phyloP scores from a whole-genome alignment of 805 yeast genomes.

The Myxozyma lipomycoides region DNA sequence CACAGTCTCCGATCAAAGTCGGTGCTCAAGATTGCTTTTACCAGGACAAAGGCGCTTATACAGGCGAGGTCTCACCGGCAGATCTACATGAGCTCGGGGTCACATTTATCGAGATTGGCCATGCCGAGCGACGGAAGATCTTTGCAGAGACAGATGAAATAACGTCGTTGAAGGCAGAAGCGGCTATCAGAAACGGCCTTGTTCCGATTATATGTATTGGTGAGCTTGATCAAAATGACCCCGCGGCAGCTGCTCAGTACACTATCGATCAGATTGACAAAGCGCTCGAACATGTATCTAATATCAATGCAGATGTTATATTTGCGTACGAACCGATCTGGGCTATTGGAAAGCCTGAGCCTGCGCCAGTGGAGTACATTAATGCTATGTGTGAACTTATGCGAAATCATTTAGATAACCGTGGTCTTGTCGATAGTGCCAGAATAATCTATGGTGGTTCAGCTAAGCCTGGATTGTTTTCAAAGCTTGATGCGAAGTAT shows the following conservation, averaged over 20 bases:
- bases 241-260: slow-evolving; percentile 23
- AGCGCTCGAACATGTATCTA: slow-evolving; percentile 8
- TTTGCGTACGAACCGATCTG: slow-evolving; percentile 37
- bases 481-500: slow-evolving; percentile 18
- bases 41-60: slow-evolving; percentile 33
- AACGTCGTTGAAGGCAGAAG: slow-evolving; percentile 29
- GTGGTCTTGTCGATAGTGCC: slow-evolving; percentile 7
- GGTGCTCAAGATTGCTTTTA: slow-evolving; percentile 35
- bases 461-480: slow-evolving; percentile 33
- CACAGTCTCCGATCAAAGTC: slow-evolving; percentile 9
- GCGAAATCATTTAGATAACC: slow-evolving; percentile 16
- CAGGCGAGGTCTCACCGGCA: slow-evolving; percentile 34
- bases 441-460: slow-evolving; percentile 34
- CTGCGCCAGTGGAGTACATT: slow-evolving; percentile 32
- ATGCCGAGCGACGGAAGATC: slow-evolving; percentile 33
- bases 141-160: slow-evolving; percentile 32
- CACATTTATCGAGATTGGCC: slow-evolving; percentile 33
- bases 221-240: slow-evolving; percentile 20
- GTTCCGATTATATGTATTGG: slow-evolving; percentile 34
- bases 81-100: slow-evolving; percentile 31
- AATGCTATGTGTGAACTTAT: slow-evolving; percentile 30
- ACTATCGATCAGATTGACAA: slow-evolving; percentile 26
- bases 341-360: slow-evolving; percentile 35
- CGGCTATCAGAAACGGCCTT: slow-evolving; percentile 28
- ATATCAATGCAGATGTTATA: slow-evolving; percentile 19